A percentile compares a stretch with the other conserved stretches of the same genome.
phyloP scores from a whole-genome alignment of 768 basidiomycete species.

The Hemileccinum impolitum region DNA sequence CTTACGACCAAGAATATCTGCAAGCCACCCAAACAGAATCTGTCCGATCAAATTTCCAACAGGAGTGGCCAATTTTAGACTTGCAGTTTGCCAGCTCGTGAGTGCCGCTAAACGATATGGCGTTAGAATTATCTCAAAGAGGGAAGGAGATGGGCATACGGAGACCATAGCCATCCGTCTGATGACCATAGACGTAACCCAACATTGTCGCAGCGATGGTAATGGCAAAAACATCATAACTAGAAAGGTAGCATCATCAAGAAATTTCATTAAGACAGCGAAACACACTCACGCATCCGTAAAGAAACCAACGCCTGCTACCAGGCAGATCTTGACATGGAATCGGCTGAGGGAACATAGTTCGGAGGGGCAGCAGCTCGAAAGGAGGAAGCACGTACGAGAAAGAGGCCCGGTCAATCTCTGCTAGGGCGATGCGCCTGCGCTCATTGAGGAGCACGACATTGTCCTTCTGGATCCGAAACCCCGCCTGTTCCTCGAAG shows the following conservation, averaged over 20 bases:
- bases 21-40: constrained; percentile 72
- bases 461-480: not conserved
- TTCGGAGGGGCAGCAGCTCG: not conserved
- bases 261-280: too few relatives aligned
- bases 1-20: constrained; percentile 70
- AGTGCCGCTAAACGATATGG: not conserved
- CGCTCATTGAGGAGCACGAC: not conserved
- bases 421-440: not conserved
- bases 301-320: not conserved
- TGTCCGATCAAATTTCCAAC: constrained; percentile 74
- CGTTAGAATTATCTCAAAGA: constrained; percentile 24
- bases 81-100: constrained; percentile 57
- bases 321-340: not conserved
- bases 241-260: not conserved
- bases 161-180: not conserved
- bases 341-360: not conserved
- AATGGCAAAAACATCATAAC: constrained; percentile 83
- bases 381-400: not conserved
- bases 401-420: not conserved
- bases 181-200: constrained; percentile 65
- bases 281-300: not conserved
- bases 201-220: constrained; percentile 80
- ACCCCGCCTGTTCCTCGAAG: not conserved
- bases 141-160: not conserved
- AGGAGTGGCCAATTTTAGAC: constrained; percentile 70